These are phyloP conservation scores for Eutrema heterophyllum DNA, from an alignment of 345 rosid genomes.

Conservation along the genomic window DNA sequence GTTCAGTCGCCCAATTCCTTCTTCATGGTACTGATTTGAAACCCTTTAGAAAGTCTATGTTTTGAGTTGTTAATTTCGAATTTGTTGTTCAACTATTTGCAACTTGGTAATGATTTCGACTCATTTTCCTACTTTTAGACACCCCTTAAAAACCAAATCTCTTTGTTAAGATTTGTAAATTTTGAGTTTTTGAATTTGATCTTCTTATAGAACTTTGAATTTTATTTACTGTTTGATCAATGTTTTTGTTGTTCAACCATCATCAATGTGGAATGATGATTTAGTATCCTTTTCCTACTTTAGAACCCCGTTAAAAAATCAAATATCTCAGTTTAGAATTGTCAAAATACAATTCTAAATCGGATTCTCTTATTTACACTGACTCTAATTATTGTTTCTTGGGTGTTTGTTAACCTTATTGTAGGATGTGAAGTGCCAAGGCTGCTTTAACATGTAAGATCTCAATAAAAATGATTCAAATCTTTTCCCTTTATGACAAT, in stretches of 20 bases:
- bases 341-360: too few relatives aligned
- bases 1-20: conserved; percentile 71
- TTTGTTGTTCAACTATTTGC: background rate
- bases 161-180: background rate
- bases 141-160: too few relatives aligned
- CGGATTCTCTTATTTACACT: background rate
- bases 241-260: background rate
- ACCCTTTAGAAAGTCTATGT: background rate
- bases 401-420: background rate
- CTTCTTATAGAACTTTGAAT: background rate
- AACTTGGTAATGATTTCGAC: background rate
- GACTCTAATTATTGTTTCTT: background rate
- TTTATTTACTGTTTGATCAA: background rate
- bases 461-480: background rate
- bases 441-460: conserved; percentile 71
- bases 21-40: conserved; percentile 48
- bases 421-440: conserved; percentile 78
- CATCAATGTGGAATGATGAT: background rate
- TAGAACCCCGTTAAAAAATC: background rate
- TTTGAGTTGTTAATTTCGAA: background rate
- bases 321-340: background rate
- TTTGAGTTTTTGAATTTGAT: background rate
- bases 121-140: background rate
- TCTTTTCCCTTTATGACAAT: background rate
- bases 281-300: too few relatives aligned